Base-by-base conservation (phyloP, 1,284 basidiomycete genomes). In the Neolentinus lepideus region DNA sequence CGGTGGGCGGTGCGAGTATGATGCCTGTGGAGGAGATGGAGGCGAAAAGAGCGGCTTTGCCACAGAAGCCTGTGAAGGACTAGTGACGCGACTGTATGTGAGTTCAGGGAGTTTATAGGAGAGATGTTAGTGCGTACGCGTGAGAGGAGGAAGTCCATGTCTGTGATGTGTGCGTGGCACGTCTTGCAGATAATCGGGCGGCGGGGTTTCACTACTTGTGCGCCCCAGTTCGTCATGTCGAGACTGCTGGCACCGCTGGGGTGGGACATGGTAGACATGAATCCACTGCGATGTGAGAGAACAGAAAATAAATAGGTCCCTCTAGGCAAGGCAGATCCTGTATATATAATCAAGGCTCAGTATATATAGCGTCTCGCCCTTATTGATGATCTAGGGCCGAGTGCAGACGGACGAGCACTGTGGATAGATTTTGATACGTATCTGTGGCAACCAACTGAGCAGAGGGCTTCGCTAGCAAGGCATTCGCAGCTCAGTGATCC, bases 1-100 rank as follows among this genome's bases (percentile, higher is more conserved):
- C 59, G 27, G 64, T 62, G 19, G 66, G 64, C n/a, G 64, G 38
- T 1, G n/a, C 33, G 48, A 57, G 47, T 9, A 19, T 22, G 12
- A 16, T 29, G 51, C 27, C 4, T 3, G 33, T 8, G 33, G 33
- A 14, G 9, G 19, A 52, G 14, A 14, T 52, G 21, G 12, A 6
- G 21, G 14, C 3, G 51, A 52, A 52, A 9, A 52, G 51, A 12
- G 51, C 26, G 11, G 51, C 51, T 33, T 52, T 52, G 51, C 51
- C 51, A 9, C 3, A 3, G 22, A 31, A 52, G 22, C 51, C 51
- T 3, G 16, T 24, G 51, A 52, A 52, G 14, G 26, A 21, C 51
- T 50, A 19, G 21, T 33, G 16, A 26, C 26, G 16, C 12, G 10
- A 31, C 6, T 4, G 14, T 10, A 9, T 12, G 33, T 31, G 19